Percentiles rank a stretch among this genome's conserved stretches.
These are phyloP conservation scores for Ceratobasidium papillatum DNA, from an alignment of 1,284 basidiomycete species.

Conservation along the genomic window DNA sequence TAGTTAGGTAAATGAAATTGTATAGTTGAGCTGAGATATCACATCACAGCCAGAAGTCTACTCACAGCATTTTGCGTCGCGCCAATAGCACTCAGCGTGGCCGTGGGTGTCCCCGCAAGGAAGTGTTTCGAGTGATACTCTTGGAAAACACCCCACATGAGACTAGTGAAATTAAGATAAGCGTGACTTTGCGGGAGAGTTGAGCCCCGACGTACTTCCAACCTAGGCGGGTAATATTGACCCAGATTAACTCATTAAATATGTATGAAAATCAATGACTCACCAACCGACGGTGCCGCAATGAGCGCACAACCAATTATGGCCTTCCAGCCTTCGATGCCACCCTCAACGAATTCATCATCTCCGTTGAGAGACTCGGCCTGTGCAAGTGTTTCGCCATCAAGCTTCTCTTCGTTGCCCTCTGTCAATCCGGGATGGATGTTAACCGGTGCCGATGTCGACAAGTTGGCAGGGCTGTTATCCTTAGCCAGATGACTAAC, in stretches of 20 bases:
- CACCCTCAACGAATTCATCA: slow-evolving; percentile 31
- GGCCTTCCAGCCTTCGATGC: slow-evolving; percentile 30
- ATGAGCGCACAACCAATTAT: slow-evolving; percentile 31
- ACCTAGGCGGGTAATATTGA: not conserved
- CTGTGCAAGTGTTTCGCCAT: not conserved
- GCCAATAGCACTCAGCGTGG: slow-evolving; percentile 43
- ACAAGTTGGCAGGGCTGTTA: not conserved
- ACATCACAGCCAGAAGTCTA: not conserved
- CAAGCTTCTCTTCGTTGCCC: not conserved
- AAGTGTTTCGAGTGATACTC: slow-evolving; percentile 42
- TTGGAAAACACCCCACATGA: slow-evolving; percentile 46
- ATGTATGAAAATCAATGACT: not conserved
- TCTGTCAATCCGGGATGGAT: not conserved
- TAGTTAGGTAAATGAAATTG: not conserved
- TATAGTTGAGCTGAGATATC: not conserved
- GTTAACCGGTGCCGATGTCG: not conserved
- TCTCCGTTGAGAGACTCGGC: not conserved
- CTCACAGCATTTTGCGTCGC: slow-evolving; percentile 42
- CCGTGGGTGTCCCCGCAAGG: slow-evolving; percentile 40
- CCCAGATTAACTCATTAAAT: not conserved
- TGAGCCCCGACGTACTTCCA: not conserved
- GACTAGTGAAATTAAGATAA: slow-evolving; percentile 1
- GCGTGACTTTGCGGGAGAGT: too few relatives aligned
- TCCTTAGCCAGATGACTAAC: not conserved
- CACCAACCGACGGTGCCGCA: slow-evolving; percentile 19